These are phyloP conservation scores for Populus hybrid DNA, from an alignment of 441 rosid genomes.

Conservation along the genomic window DNA sequence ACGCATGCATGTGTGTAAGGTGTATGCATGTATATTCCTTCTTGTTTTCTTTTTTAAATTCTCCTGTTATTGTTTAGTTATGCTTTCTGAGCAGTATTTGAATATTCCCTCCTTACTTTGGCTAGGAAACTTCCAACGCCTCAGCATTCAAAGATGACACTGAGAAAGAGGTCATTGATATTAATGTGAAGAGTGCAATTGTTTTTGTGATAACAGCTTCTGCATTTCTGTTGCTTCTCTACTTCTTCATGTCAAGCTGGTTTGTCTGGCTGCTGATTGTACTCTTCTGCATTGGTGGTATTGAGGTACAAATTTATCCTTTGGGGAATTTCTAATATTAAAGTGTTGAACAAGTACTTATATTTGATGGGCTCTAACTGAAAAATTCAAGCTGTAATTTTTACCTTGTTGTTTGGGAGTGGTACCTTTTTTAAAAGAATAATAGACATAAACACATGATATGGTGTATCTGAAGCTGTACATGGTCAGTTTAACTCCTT, in stretches of 20 bases:
- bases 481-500: neutral
- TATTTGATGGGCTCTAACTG: neutral
- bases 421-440: neutral
- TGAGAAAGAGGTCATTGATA: constrained; percentile 73
- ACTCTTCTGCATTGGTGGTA: constrained; percentile 89
- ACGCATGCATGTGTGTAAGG: neutral
- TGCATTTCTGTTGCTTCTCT: constrained; percentile 77
- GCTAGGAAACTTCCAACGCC: constrained; percentile 40
- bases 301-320: constrained; percentile 50
- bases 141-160: constrained; percentile 47
- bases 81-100: neutral
- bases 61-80: neutral
- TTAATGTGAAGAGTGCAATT: constrained; percentile 77
- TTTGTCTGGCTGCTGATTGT: constrained; percentile 77
- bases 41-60: neutral
- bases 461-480: neutral
- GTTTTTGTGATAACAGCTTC: constrained; percentile 86
- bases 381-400: neutral
- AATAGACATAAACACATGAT: neutral
- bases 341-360: neutral
- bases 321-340: neutral
- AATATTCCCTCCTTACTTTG: constrained; percentile 15
- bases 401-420: neutral
- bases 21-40: neutral
- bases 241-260: constrained; percentile 95